A percentile compares a stretch with the other conserved stretches of the same genome.
These are phyloP conservation scores for Jatropha curcas DNA, from an alignment of 345 rosid species.

Conservation along the genomic window DNA sequence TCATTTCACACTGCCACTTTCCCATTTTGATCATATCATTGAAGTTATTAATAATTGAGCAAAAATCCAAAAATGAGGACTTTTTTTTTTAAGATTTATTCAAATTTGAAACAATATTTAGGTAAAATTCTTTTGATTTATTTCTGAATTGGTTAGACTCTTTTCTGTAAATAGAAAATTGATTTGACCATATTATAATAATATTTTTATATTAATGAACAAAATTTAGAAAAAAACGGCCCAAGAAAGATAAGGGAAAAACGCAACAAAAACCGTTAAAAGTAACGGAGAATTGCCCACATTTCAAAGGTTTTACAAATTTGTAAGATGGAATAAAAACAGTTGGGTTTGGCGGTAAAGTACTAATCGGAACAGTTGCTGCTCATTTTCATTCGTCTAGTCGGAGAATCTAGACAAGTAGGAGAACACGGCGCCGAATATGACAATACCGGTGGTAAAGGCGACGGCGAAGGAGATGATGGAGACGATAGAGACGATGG, in stretches of 20 bases:
- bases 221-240: background rate
- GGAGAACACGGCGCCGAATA: slow-evolving; percentile 52
- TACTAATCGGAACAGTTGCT: slow-evolving; percentile 21
- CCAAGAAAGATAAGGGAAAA: background rate
- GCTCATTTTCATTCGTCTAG: slow-evolving; percentile 46
- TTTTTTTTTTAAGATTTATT: no score
- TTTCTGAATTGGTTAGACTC: no score
- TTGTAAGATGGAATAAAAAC: background rate
- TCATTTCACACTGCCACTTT: background rate
- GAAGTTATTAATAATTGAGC: no score
- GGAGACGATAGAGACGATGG: slow-evolving; percentile 20
- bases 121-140: no score
- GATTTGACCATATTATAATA: background rate
- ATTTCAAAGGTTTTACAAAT: background rate
- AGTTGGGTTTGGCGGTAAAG: background rate
- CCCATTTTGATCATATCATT: no score
- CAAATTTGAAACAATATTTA: no score
- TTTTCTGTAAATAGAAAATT: no score
- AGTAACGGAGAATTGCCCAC: slow-evolving; percentile 32
- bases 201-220: slow-evolving; percentile 6
- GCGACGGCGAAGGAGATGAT: slow-evolving; percentile 28
- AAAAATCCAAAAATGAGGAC: no score
- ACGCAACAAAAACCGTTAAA: slow-evolving; percentile 42
- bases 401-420: slow-evolving; percentile 52
- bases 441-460: slow-evolving; percentile 19